phyloP scores from a whole-genome alignment of 495 filamentous ascomycete species.

The Paragyromitra xinjiangensis region DNA sequence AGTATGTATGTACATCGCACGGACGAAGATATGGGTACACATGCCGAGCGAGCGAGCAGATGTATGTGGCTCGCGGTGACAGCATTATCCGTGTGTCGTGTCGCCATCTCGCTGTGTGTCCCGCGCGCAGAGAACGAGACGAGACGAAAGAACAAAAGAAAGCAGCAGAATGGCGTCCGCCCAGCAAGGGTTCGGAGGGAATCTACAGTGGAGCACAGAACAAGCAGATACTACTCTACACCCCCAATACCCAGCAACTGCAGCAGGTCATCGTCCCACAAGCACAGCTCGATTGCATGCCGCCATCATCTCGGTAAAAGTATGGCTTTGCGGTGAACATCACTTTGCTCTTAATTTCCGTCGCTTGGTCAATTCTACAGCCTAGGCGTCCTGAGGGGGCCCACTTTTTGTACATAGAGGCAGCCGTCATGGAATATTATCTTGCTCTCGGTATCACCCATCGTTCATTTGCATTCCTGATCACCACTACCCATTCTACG shows the following conservation, averaged over 20 bases:
- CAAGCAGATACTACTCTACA: neutral
- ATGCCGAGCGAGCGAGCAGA: constrained; percentile 8
- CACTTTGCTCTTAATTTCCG: constrained; percentile 36
- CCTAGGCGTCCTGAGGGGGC: neutral
- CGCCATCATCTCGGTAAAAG: constrained; percentile 43
- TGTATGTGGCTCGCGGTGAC: neutral
- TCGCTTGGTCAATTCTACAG: constrained; percentile 8
- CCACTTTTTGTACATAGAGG: constrained; percentile 16
- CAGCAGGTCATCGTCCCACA: constrained; percentile 33
- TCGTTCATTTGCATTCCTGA: constrained; percentile 3
- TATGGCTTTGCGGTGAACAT: constrained; percentile 35
- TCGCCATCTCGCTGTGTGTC: constrained; percentile 13
- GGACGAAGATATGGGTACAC: constrained; percentile 33
- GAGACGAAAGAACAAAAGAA: constrained; percentile 28
- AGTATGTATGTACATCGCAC: constrained; percentile 26
- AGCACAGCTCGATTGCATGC: constrained; percentile 28
- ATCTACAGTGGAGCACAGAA: neutral
- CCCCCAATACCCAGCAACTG: neutral
- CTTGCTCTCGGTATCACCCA: neutral
- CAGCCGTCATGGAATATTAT: constrained; percentile 20
- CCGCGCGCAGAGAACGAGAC: constrained; percentile 22
- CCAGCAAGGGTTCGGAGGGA: constrained; percentile 21
- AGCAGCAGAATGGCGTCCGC: constrained; percentile 9
- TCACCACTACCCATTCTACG: neutral
- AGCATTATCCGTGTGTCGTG: constrained; percentile 29